Evolutionary conservation across 306 rosid genomes (phyloP).

Genomic region (Vigna mungo): DNA sequence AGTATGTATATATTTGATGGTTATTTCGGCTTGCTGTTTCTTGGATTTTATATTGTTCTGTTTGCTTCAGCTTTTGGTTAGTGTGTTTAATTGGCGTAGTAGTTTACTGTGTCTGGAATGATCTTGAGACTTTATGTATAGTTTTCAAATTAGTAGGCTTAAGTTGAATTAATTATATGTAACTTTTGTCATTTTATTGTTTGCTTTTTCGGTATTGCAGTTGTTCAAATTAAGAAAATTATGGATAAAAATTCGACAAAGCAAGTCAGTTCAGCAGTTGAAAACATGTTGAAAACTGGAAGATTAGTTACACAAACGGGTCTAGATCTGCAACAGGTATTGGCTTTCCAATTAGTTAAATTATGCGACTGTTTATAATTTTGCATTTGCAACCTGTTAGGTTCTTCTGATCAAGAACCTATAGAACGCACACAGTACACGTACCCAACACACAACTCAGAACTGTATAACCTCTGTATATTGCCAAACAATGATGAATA

Average conservation of each 20-base stretch:
- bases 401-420: no score
- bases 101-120: constrained; percentile 8
- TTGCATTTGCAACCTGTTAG: constrained; percentile 30
- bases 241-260: constrained; percentile 65
- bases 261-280: constrained; percentile 62
- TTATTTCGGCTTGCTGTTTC: constrained; percentile 34
- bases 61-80: background rate
- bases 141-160: background rate
- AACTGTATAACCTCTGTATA: no score
- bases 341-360: constrained; percentile 39
- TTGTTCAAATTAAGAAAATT: constrained; percentile 60
- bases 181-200: constrained; percentile 26
- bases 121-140: background rate
- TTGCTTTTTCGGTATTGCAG: constrained; percentile 53
- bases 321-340: constrained; percentile 95
- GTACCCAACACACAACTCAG: no score
- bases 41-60: constrained; percentile 21
- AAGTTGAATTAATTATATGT: constrained; percentile 13
- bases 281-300: constrained; percentile 85
- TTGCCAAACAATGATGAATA: no score
- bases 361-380: constrained; percentile 2
- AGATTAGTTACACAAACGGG: constrained; percentile 67
- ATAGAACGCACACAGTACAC: no score
- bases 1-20: constrained; percentile 58
- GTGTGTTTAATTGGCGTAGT: background rate